Evolutionary conservation across 2,329 filamentous ascomycete genomes (phyloP).

Genomic region (Alternaria sp.): DNA sequence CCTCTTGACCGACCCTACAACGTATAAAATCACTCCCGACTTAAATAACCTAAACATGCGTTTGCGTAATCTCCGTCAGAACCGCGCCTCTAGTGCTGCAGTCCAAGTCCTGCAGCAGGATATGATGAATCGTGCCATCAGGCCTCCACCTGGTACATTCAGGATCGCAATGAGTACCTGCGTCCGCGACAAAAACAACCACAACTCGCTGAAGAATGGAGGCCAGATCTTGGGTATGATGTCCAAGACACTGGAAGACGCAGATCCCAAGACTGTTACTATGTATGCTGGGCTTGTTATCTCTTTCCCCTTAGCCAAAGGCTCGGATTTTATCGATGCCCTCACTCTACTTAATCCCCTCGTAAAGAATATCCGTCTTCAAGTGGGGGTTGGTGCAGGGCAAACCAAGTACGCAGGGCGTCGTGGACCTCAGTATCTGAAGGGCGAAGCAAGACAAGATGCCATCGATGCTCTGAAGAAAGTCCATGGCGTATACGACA

Average conservation of each 20-base stretch:
- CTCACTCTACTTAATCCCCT: conserved; percentile 39
- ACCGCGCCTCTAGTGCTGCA: conserved; percentile 70
- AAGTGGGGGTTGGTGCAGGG: conserved; percentile 39
- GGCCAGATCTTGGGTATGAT: conserved; percentile 66
- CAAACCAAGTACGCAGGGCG: conserved; percentile 2
- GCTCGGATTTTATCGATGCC: conserved; percentile 40
- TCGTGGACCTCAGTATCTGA: conserved; percentile 25
- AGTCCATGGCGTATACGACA: conserved; percentile 44
- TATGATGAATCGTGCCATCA: conserved; percentile 38
- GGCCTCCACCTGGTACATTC: conserved; percentile 63
- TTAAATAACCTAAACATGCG: conserved; percentile 73
- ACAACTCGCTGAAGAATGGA: conserved; percentile 71
- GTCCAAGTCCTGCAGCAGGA: conserved; percentile 64
- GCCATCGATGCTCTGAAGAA: conserved; percentile 38
- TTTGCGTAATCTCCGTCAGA: conserved; percentile 71
- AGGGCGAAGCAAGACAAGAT: conserved; percentile 32
- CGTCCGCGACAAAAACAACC: conserved; percentile 78
- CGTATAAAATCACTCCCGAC: conserved; percentile 74
- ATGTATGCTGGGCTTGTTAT: conserved; percentile 45
- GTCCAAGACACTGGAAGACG: conserved; percentile 38
- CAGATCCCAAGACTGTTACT: conserved; percentile 38
- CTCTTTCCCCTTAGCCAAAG: conserved; percentile 40
- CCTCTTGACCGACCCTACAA: conserved; percentile 65
- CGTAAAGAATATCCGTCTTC: conserved; percentile 39
- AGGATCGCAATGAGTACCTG: conserved; percentile 78